Evolutionary conservation across 2,329 filamentous ascomycete genomes (phyloP).

Genomic region (Thielaviopsis euricoi): DNA sequence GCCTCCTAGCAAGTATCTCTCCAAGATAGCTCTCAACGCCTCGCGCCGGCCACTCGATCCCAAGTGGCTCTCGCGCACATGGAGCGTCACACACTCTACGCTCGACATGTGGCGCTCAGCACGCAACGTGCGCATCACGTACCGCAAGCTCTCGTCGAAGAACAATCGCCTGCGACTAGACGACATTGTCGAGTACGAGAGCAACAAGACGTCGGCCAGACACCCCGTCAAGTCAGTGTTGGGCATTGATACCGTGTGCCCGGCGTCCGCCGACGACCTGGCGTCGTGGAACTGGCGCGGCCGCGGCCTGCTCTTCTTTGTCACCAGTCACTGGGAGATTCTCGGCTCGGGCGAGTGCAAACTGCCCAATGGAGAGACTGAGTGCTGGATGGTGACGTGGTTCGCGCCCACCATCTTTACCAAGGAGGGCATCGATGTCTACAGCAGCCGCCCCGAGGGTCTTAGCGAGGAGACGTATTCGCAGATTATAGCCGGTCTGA

Average conservation of each 20-base stretch:
- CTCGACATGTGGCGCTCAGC: constrained; percentile 67
- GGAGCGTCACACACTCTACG: constrained; percentile 61
- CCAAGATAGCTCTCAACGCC: constrained; percentile 3
- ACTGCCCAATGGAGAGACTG: constrained; percentile 23
- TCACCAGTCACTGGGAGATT: constrained; percentile 65
- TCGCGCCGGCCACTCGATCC: constrained; percentile 23
- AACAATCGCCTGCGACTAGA: constrained; percentile 37
- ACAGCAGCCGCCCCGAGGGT: constrained; percentile 46
- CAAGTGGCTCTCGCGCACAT: constrained; percentile 47
- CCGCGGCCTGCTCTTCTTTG: constrained; percentile 56
- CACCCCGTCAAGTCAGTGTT: constrained; percentile 40
- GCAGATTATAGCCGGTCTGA: constrained; percentile 37
- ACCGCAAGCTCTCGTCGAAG: constrained; percentile 35
- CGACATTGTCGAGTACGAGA: constrained; percentile 58
- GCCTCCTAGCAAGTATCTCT: constrained; percentile 7
- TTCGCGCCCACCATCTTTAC: constrained; percentile 75
- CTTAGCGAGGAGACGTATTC: constrained; percentile 39
- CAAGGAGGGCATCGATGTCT: constrained; percentile 65
- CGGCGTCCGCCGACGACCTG: constrained; percentile 15
- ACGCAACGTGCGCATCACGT: constrained; percentile 67
- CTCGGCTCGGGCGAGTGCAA: constrained; percentile 51
- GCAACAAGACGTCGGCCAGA: constrained; percentile 25
- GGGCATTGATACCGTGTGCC: constrained; percentile 41
- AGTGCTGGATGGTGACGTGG: constrained; percentile 67
- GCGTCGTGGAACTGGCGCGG: constrained; percentile 61